These are phyloP conservation scores for Yamadazyma conglobata DNA, from an alignment of 1,139 yeast genomes.

Conservation along the genomic window DNA sequence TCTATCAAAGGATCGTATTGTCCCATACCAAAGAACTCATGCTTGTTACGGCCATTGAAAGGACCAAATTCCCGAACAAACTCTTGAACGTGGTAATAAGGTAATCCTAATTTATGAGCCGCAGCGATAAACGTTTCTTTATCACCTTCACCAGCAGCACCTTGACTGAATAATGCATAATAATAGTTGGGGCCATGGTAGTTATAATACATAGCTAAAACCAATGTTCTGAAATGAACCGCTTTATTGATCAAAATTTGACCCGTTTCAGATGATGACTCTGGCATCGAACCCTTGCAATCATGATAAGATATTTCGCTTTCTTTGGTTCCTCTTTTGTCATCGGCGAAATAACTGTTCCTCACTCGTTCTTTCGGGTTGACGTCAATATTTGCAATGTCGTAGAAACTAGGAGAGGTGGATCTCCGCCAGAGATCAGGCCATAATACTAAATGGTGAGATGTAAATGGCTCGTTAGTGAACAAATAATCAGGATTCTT, in stretches of 20 bases:
- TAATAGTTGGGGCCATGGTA: constrained; percentile 38
- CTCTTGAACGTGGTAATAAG: constrained; percentile 53
- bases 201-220: constrained; percentile 56
- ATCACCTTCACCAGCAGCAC: constrained; percentile 38
- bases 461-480: constrained; percentile 28
- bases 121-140: constrained; percentile 64
- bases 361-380: constrained; percentile 20
- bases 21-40: constrained; percentile 35
- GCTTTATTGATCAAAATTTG: constrained; percentile 51
- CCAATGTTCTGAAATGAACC: constrained; percentile 45
- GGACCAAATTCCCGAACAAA: constrained; percentile 38
- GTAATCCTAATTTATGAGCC: constrained; percentile 46
- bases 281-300: constrained; percentile 54
- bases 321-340: constrained; percentile 22
- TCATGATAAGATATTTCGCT: constrained; percentile 39
- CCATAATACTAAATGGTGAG: constrained; percentile 31
- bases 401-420: constrained; percentile 33
- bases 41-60: constrained; percentile 18
- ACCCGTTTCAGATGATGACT: constrained; percentile 61
- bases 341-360: constrained; percentile 27
- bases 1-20: constrained; percentile 38
- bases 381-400: constrained; percentile 25
- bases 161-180: constrained; percentile 34
- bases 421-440: constrained; percentile 42
- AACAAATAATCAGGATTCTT: constrained; percentile 32